Conservation (phyloP, 2,329 filamentous ascomycete species). For the Talaromyces islandicus region DNA sequence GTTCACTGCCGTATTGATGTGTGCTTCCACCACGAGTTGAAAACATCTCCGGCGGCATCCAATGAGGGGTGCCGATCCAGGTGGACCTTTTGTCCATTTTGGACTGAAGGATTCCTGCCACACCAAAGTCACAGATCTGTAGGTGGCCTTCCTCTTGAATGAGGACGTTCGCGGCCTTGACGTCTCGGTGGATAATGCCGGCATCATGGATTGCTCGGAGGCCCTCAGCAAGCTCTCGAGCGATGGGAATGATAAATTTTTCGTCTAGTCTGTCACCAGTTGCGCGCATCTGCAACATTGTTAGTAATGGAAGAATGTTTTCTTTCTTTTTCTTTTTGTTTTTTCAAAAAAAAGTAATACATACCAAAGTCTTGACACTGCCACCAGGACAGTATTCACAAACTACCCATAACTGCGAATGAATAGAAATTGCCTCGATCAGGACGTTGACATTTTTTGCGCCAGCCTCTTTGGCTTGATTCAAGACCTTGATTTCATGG, state of each 20-base stretch:
- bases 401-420: slow-evolving; percentile 61
- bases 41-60: slow-evolving; percentile 60
- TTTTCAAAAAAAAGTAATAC: slow-evolving; percentile 21
- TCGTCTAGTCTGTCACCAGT: slow-evolving; percentile 50
- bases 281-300: slow-evolving; percentile 38
- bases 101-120: slow-evolving; percentile 57
- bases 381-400: slow-evolving; percentile 63
- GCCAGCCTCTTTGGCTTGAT: slow-evolving; percentile 56
- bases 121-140: slow-evolving; percentile 61
- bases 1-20: slow-evolving; percentile 44
- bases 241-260: slow-evolving; percentile 58
- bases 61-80: slow-evolving; percentile 61
- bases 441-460: slow-evolving; percentile 60
- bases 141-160: slow-evolving; percentile 58
- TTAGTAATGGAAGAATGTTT: background rate
- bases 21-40: slow-evolving; percentile 27
- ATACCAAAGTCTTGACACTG: slow-evolving; percentile 59
- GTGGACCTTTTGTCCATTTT: slow-evolving; percentile 57
- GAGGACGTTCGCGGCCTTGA: slow-evolving; percentile 60
- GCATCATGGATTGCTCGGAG: slow-evolving; percentile 59
- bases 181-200: slow-evolving; percentile 60
- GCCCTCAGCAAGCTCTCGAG: slow-evolving; percentile 57
- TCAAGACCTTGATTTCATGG: slow-evolving; percentile 58
- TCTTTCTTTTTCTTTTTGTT: no score
- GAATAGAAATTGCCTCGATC: slow-evolving; percentile 58